Evolutionary conservation across 2,329 filamentous ascomycete species (phyloP).

Genomic region (Penicillium psychrosexuale): DNA sequence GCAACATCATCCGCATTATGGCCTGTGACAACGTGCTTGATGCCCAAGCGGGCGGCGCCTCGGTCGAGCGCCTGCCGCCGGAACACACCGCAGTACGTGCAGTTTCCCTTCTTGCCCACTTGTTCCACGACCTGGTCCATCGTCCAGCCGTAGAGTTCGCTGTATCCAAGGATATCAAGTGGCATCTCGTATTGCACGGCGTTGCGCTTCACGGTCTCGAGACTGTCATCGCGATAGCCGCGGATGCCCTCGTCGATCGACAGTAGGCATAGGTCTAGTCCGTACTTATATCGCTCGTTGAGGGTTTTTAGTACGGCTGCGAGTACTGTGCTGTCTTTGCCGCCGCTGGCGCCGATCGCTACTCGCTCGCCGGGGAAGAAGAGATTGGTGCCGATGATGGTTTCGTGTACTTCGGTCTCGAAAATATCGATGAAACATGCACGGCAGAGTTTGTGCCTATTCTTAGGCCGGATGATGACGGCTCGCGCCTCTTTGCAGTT

Average conservation of each 20-base stretch:
- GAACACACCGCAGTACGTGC: constrained; percentile 98
- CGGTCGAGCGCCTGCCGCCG: constrained; percentile 89
- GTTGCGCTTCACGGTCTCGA: constrained; percentile 96
- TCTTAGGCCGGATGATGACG: constrained; percentile 89
- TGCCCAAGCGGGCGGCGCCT: constrained; percentile 80
- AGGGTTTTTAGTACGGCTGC: constrained; percentile 92
- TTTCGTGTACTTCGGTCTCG: constrained; percentile 90
- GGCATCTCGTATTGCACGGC: constrained; percentile 87
- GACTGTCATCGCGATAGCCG: constrained; percentile 90
- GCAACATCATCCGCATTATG: constrained; percentile 98
- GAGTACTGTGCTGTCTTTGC: constrained; percentile 95
- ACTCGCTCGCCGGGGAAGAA: constrained; percentile 81
- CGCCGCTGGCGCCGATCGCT: constrained; percentile 92
- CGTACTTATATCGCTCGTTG: constrained; percentile 85
- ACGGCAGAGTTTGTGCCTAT: constrained; percentile 89
- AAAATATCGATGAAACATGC: constrained; percentile 83
- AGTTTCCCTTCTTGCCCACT: constrained; percentile 97
- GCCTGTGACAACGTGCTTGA: constrained; percentile 91
- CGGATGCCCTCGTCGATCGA: constrained; percentile 97
- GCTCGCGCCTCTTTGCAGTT: constrained; percentile 74
- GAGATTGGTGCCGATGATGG: constrained; percentile 75
- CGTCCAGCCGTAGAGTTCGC: constrained; percentile 94
- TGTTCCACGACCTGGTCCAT: constrained; percentile 98
- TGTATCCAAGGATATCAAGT: constrained; percentile 87
- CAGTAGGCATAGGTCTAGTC: constrained; percentile 77